Base-by-base conservation (phyloP, 2,329 filamentous ascomycete species). In the Fonsecaea erecta region DNA sequence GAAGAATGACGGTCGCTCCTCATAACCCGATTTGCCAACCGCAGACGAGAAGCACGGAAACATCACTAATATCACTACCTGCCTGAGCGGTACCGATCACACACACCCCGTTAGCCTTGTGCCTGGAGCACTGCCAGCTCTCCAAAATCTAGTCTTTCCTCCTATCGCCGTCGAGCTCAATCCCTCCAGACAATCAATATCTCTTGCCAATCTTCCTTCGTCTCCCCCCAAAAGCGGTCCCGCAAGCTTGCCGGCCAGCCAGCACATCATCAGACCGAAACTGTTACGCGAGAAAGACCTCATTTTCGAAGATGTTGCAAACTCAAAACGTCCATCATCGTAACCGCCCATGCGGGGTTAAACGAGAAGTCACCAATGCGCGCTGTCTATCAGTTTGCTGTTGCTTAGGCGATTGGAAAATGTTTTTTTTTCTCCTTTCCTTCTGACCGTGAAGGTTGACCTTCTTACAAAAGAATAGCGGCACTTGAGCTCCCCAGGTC, bases 341-440 rank as follows among this genome's bases (percentile, higher is more conserved):
- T 35, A 52, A 24, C 46, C n/a, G 57, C 28, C n/a, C 30, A 34
- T 60, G 57, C 57, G 57, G 57, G 57, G 57, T 60, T 60, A 52
- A 16, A 60, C 30, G 57, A 60, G 46, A 52, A 18, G 46, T 60
- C 57, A 60, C 57, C 55, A 58, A 48, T 48, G 28, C 37, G 12
- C 18, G 35, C 14, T 32, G n/a, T 37, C 21, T 46, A 48, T 46
- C 55, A 52, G 28, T 46, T 34, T 53, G 40, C 28, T 51, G 9
- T 11, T 26, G 57, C 43, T 34, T 21, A 34, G 37, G 40, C 43
- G 32, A 60, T 46, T 52, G 57, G 57, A 28, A 51, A n/a, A 35
- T 3, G 18, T 60, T 30, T n/a, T 40, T 11, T n/a, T 16, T 26
- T 28, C 21, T 37, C 40, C 21, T 16, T 48, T 35, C 43, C 57